Conservation (phyloP, 192 early-diverging fungal genomes). For the Haplosporangium gracile region DNA sequence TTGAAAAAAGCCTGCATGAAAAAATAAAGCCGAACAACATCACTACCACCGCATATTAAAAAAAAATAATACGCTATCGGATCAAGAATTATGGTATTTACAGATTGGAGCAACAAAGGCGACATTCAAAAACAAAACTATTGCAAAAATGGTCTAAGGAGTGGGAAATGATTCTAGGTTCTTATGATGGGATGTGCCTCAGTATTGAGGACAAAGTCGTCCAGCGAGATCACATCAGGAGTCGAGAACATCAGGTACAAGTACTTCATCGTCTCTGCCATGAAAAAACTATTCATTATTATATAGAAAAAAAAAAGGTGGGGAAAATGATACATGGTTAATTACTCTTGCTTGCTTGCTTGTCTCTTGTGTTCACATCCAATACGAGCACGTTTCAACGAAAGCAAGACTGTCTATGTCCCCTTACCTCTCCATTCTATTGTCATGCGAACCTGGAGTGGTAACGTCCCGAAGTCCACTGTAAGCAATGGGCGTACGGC, state of each 20-base stretch:
- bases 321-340: background rate
- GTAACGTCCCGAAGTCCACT: conserved; percentile 62
- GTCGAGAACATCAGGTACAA: conserved; percentile 88
- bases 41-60: background rate
- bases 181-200: conserved; percentile 89
- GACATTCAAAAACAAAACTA: background rate
- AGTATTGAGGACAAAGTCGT: conserved; percentile 93
- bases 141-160: background rate
- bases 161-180: conserved; percentile 8
- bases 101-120: background rate
- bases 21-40: background rate
- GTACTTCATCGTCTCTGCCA: conserved; percentile 98
- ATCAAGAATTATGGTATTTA: conserved; percentile 2
- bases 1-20: background rate
- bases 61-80: background rate
- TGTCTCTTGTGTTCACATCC: background rate
- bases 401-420: background rate
- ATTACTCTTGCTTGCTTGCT: too few species aligned
- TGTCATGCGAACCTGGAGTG: conserved; percentile 38
- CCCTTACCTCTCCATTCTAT: conserved; percentile 67
- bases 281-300: conserved; percentile 75
- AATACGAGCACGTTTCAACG: background rate
- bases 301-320: background rate
- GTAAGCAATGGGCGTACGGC: conserved; percentile 63
- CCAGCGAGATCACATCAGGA: conserved; percentile 72